Base-by-base conservation (phyloP, 2,329 filamentous ascomycete genomes). In the Aspergillus eucalypticola region DNA sequence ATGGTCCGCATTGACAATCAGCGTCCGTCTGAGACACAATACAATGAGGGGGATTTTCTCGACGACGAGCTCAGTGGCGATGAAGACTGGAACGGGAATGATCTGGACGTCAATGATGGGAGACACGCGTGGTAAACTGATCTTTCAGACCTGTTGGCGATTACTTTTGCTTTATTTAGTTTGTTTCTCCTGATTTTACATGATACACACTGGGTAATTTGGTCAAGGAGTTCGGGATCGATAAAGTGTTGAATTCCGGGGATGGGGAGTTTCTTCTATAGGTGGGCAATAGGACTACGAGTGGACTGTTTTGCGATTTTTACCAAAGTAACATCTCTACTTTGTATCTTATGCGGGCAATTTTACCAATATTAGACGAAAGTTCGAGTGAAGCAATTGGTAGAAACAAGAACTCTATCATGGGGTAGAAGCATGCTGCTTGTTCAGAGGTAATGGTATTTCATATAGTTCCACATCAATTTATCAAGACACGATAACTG, bases 1-100 rank as follows among this genome's bases (percentile, higher is more conserved):
- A 79, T 82, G 46, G 80, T 88, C 54, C 79, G 81, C 25, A 86
- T 88, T 56, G 86, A 88, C 67, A 88, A 88, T 65, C 81, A 84
- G 64, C 81, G 86, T 6, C 86, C 86, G 1, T 79, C 81, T 3
- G 85, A 88, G 60, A 79, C 81, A 46, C 82, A 86, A 48, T 85
- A 81, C 66, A 82, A 80, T 25, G 86, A 87, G 64, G 78, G 76
- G 29, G 84, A 88, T 65, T 88, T 88, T 63, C 76, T 87, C 2
- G 85, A 88, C 64, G 81, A 80, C 21, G 86, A 88, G 67, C 73
- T 76, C 1, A 86, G 84, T 68, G 85, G 82, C 3, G 86, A 88
- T 67, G 85, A 86, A 60, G 86, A 88, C 62, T 88, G 86, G 85
- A 79, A 81, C 58, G 84, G 82, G 8, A 76, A 79, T 42, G 80